Conservation (phyloP, 176 grass and related monocot genomes). For the Avena sativa region DNA sequence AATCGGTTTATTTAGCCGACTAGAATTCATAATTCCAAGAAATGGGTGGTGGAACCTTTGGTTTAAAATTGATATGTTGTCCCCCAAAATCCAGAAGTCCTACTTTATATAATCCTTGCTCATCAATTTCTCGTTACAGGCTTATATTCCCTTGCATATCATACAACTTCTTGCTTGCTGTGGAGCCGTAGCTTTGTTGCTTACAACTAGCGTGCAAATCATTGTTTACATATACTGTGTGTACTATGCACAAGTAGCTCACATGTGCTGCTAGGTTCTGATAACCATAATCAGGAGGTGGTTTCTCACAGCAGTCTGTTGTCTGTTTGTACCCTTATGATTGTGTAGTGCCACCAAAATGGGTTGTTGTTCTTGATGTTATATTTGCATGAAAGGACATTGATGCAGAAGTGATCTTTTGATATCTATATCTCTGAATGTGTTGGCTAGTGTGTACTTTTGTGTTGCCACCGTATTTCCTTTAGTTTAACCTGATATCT, state of each 20-base stretch:
- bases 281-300: background rate
- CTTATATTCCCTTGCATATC: too few species aligned
- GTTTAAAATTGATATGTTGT: too few species aligned
- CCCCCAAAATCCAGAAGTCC: too few species aligned
- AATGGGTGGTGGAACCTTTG: too few species aligned
- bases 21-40: too few species aligned
- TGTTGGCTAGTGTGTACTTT: too few species aligned
- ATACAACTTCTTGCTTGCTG: too few species aligned
- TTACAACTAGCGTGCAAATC: background rate
- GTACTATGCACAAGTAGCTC: background rate
- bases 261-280: background rate
- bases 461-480: background rate
- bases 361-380: background rate
- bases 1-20: too few species aligned
- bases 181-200: too few species aligned
- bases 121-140: too few species aligned
- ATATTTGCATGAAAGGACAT: slow-evolving; percentile 45
- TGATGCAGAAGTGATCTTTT: slow-evolving; percentile 39
- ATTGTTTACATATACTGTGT: background rate
- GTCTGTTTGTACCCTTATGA: background rate
- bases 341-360: background rate
- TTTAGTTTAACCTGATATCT: background rate
- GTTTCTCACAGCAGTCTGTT: background rate
- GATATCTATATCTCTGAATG: background rate
- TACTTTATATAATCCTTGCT: too few species aligned